phyloP scores from a whole-genome alignment of 352 stramenopile genomes.

The Phytophthora hibernalis region DNA sequence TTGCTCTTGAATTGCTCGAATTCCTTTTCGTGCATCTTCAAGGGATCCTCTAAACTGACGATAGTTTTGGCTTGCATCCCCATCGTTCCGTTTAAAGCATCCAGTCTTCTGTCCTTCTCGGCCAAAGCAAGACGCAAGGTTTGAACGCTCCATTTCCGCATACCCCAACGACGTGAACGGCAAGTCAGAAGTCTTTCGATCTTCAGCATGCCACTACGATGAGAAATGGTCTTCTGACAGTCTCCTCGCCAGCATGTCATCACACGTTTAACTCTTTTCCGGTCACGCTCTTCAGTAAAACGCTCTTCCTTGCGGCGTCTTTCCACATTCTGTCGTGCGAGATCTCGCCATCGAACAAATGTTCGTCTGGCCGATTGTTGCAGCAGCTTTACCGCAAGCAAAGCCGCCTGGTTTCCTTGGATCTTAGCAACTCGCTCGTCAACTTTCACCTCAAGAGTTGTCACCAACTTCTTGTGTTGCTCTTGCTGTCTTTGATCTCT shows the following conservation, averaged over 20 bases:
- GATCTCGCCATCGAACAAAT: conserved; percentile 25
- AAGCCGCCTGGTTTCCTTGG: conserved; percentile 18
- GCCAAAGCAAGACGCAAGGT: conserved; percentile 24
- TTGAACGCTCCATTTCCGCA: conserved; percentile 30
- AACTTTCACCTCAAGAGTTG: conserved; percentile 17
- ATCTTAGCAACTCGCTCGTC: conserved; percentile 23
- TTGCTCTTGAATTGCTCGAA: background rate
- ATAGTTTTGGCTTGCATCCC: conserved; percentile 7
- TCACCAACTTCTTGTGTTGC: conserved; percentile 16
- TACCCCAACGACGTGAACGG: conserved; percentile 12
- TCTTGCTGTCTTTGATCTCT: conserved; percentile 19
- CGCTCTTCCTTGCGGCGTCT: background rate
- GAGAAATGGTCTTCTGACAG: conserved; percentile 1
- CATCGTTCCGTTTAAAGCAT: conserved; percentile 5
- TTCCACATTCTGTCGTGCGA: conserved; percentile 4
- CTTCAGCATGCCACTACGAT: conserved; percentile 2
- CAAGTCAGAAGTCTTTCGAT: conserved; percentile 10
- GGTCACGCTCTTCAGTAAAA: background rate
- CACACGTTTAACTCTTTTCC: conserved; percentile 1
- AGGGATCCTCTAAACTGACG: conserved; percentile 17
- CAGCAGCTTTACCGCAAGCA: conserved; percentile 25
- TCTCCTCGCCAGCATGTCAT: conserved; percentile 23
- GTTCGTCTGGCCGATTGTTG: conserved; percentile 24
- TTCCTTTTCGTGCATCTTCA: background rate
- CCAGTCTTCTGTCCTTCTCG: conserved; percentile 15